phyloP scores from a whole-genome alignment of 148 eudicot genomes.

The Persicaria tinctoria region DNA sequence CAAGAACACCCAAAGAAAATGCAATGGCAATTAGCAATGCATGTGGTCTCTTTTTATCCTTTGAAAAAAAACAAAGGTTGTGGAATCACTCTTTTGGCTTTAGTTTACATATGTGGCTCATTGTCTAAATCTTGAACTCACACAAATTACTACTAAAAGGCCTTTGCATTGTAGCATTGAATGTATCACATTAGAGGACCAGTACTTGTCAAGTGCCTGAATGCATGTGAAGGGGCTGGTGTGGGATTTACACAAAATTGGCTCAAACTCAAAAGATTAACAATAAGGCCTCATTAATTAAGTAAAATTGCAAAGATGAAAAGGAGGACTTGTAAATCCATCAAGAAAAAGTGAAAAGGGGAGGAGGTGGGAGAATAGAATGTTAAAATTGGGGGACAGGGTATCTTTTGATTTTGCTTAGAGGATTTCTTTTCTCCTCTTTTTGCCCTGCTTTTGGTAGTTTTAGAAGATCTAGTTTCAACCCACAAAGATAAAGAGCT shows the following conservation, averaged over 20 bases:
- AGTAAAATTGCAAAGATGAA: not conserved
- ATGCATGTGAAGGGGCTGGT: not conserved
- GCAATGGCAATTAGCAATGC: constrained; percentile 7
- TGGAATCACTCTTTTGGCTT: constrained; percentile 1
- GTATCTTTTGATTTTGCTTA: constrained; percentile 3
- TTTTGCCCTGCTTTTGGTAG: not conserved
- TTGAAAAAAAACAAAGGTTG: constrained; percentile 3
- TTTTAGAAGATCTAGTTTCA: constrained; percentile 2
- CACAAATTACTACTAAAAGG: not conserved
- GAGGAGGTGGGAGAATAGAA: constrained; percentile 3
- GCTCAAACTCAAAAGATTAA: not conserved
- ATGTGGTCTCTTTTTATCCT: constrained; percentile 6
- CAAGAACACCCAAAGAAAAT: not conserved
- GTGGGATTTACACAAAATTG: not conserved
- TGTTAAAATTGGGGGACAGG: constrained; percentile 6
- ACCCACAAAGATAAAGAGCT: constrained; percentile 1
- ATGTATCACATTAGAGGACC: not conserved
- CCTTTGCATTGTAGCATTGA: not conserved
- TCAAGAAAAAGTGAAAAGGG: not conserved
- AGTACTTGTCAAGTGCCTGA: not conserved
- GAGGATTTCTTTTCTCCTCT: constrained; percentile 3
- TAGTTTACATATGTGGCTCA: not conserved
- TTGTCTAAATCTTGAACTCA: not conserved
- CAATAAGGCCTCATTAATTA: not conserved
- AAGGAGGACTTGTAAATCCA: not conserved